phyloP scores from a whole-genome alignment of 2,329 filamentous ascomycete genomes.

The Peltaster fructicola region DNA sequence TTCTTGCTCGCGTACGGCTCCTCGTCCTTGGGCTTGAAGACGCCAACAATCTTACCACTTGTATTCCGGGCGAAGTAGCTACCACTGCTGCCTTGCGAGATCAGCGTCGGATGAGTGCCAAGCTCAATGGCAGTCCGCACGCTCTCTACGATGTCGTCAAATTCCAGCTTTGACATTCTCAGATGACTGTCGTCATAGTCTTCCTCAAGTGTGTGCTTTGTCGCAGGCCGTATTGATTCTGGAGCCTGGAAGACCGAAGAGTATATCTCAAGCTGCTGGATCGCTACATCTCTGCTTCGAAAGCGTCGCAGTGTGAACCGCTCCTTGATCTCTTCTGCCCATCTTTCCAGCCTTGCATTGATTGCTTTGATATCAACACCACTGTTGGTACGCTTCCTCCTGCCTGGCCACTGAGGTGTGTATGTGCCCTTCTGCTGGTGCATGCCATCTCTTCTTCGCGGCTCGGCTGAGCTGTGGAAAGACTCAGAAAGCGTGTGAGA shows the following conservation, averaged over 20 bases:
- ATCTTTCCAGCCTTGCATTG: constrained; percentile 83
- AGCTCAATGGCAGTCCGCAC: constrained; percentile 80
- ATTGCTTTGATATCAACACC: constrained; percentile 97
- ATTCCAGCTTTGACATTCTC: constrained; percentile 60
- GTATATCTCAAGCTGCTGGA: constrained; percentile 85
- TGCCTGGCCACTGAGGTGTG: constrained; percentile 17
- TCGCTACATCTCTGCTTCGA: constrained; percentile 56
- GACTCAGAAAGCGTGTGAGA: constrained; percentile 4
- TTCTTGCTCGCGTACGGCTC: constrained; percentile 95
- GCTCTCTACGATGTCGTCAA: constrained; percentile 76
- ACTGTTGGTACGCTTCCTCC: constrained; percentile 53
- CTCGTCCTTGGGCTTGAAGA: constrained; percentile 98
- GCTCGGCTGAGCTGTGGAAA: constrained; percentile 17
- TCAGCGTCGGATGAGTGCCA: constrained; percentile 85
- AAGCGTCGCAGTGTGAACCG: constrained; percentile 81
- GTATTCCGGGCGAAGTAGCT: constrained; percentile 92
- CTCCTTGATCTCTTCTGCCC: constrained; percentile 94
- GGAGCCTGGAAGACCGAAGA: constrained; percentile 93
- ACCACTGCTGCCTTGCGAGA: constrained; percentile 89
- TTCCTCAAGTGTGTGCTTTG: constrained; percentile 51
- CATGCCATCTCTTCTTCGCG: constrained; percentile 28
- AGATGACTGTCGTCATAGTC: constrained; percentile 29
- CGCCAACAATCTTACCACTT: constrained; percentile 85
- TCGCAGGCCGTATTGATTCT: constrained; percentile 67
- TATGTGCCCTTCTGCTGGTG: constrained; percentile 19